Base-by-base conservation (phyloP, 1,284 basidiomycete genomes). In the Ceratobasidium sp. region DNA sequence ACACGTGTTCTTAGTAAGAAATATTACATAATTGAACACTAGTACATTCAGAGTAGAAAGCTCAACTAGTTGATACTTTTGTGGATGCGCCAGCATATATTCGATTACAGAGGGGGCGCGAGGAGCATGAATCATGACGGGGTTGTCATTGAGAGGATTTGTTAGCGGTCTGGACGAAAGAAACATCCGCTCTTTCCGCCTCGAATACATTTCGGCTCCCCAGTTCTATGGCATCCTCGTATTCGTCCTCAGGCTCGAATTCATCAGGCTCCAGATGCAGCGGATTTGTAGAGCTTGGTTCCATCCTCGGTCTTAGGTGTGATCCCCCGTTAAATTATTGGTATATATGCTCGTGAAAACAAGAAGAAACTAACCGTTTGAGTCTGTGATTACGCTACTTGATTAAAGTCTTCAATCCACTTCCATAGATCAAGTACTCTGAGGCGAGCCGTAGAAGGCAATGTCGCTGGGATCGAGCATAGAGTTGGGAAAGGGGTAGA, bases 191-290 rank as follows among this genome's bases (percentile, higher is more conserved):
- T 68, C 66, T 20, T 33, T 70, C 68, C 13, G 52, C 68, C 33
- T 57, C 68, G 33, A 70, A 70, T n/a, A 42, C 28, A n/a, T 57
- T 23, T 57, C 52, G 68, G 26, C 68, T 52, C 33, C 50, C 68
- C 4, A 54, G 50, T 40, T 40, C 26, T 7, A 52, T 28, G 26
- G 13, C 6, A 42, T 42, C 52, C 13, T 15, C 52, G 50, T 28
- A n/a, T 20, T 38, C 38, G 38, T 28, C n/a, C 20, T 44, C 52
- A n/a, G 23, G 52, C n/a, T 57, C 40, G 52, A 54, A 17, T 20
- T n/a, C n/a, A n/a, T n/a, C n/a, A n/a, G n/a, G n/a, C n/a, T n/a
- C n/a, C n/a, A n/a, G n/a, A n/a, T n/a, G n/a, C n/a, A n/a, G n/a
- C n/a, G n/a, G n/a, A n/a, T n/a, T n/a, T n/a, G n/a, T n/a, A n/a